Conservation (phyloP, 805 yeast species). For the Groenewaldozyma tartarivorans region DNA sequence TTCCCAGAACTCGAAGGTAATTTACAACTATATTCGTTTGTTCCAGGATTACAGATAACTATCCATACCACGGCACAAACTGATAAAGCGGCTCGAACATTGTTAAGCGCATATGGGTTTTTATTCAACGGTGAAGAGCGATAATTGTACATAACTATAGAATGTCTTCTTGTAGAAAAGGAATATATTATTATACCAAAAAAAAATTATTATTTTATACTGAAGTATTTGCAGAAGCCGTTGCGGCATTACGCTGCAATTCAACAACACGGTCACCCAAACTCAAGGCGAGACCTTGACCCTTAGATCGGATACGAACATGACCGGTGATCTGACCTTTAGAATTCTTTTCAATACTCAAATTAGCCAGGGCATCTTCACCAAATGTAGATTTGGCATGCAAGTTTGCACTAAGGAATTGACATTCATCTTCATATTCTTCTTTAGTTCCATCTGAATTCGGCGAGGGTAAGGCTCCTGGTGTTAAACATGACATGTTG, state of each 20-base stretch:
- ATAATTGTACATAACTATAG: slow-evolving; percentile 1
- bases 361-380: slow-evolving; percentile 93
- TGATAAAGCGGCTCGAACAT: slow-evolving; percentile 79
- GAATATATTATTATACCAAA: too few species aligned
- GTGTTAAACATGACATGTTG: slow-evolving; percentile 88
- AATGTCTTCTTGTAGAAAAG: background rate
- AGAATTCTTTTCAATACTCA: slow-evolving; percentile 77
- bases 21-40: slow-evolving; percentile 80
- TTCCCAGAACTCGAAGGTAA: slow-evolving; percentile 93
- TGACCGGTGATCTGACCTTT: slow-evolving; percentile 81
- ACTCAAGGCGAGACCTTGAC: slow-evolving; percentile 92
- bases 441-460: slow-evolving; percentile 16
- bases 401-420: slow-evolving; percentile 86
- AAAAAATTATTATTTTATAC: background rate
- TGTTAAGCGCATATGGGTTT: slow-evolving; percentile 72
- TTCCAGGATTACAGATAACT: slow-evolving; percentile 79
- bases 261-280: slow-evolving; percentile 86
- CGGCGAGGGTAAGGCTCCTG: slow-evolving; percentile 76
- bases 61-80: slow-evolving; percentile 83
- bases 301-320: slow-evolving; percentile 92
- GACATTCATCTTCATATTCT: slow-evolving; percentile 44
- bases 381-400: slow-evolving; percentile 92
- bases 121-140: slow-evolving; percentile 59
- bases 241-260: slow-evolving; percentile 42
- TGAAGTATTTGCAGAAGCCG: background rate